Evolutionary conservation across 768 basidiomycete genomes (phyloP).

Genomic region (Phylloporus arenicola): DNA sequence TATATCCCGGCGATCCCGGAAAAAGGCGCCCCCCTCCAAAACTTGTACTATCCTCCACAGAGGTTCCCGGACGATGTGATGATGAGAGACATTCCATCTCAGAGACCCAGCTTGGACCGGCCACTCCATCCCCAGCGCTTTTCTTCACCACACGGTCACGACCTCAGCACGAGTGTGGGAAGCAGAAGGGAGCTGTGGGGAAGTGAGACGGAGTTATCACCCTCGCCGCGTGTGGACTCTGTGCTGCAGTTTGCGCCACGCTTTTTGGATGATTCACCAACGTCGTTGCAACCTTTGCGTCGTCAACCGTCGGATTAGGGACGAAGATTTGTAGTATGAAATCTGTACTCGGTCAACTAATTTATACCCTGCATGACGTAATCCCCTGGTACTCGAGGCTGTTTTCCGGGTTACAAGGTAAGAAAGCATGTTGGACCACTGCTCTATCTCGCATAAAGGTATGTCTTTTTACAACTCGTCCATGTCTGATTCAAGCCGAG

Average conservation of each 20-base stretch:
- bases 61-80: constrained; percentile 13
- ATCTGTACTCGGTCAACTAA: constrained; percentile 1
- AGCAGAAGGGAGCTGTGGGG: constrained; percentile 22
- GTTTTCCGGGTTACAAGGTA: not conserved
- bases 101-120: constrained; percentile 14
- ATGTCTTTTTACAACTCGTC: constrained; percentile 1
- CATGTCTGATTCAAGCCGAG: constrained; percentile 3
- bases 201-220: constrained; percentile 13
- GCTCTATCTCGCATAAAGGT: constrained; percentile 95
- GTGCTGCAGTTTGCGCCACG: constrained; percentile 10
- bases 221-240: not conserved
- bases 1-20: constrained; percentile 12
- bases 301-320: constrained; percentile 14
- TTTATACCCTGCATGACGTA: constrained; percentile 9
- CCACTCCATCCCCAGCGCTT: constrained; percentile 21
- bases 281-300: constrained; percentile 23
- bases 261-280: constrained; percentile 13
- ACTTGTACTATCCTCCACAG: constrained; percentile 9
- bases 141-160: constrained; percentile 10
- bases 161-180: constrained; percentile 14
- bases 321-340: not conserved
- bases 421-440: constrained; percentile 80
- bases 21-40: constrained; percentile 16
- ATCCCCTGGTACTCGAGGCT: not conserved
- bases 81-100: constrained; percentile 8